Conservation (phyloP, 2,329 filamentous ascomycete species). For the Orbilia oligospora region DNA sequence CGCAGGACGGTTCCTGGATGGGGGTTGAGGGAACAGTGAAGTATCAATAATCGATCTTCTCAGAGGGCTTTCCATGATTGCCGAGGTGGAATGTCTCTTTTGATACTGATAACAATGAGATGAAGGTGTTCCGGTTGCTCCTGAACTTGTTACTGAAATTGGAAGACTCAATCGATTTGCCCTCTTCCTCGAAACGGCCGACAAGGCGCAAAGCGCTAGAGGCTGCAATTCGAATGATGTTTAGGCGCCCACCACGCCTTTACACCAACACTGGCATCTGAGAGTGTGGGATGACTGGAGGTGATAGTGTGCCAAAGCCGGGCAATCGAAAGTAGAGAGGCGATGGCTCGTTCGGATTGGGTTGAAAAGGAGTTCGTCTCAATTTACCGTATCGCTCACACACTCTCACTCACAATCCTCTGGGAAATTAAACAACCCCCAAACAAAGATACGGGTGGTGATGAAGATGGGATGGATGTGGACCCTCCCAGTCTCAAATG, state of each 20-base stretch:
- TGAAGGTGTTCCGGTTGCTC: constrained; percentile 41
- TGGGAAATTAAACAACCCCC: constrained; percentile 60
- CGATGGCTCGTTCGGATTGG: constrained; percentile 53
- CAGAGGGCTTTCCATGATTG: constrained; percentile 59
- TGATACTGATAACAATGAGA: constrained; percentile 56
- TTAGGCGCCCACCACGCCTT: constrained; percentile 61
- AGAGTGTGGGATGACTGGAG: constrained; percentile 44
- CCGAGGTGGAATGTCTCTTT: constrained; percentile 57
- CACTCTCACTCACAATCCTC: constrained; percentile 50
- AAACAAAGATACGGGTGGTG: constrained; percentile 47
- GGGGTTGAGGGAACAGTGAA: constrained; percentile 60
- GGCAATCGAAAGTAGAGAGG: constrained; percentile 37
- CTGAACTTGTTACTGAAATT: constrained; percentile 57
- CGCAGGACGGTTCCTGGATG: constrained; percentile 51
- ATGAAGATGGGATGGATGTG: constrained; percentile 56
- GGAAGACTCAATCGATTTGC: constrained; percentile 60
- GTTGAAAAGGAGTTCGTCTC: constrained; percentile 56
- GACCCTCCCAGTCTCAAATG: constrained; percentile 55
- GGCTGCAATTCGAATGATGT: constrained; percentile 61
- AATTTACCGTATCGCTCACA: constrained; percentile 57
- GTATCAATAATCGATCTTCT: constrained; percentile 61
- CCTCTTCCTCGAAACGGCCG: constrained; percentile 61
- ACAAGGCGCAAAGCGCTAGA: constrained; percentile 61
- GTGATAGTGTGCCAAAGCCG: constrained; percentile 46
- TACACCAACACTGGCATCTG: constrained; percentile 58